Evolutionary conservation across 805 yeast species (phyloP).

Genomic region (Vanderwaltozyma yarrowii): DNA sequence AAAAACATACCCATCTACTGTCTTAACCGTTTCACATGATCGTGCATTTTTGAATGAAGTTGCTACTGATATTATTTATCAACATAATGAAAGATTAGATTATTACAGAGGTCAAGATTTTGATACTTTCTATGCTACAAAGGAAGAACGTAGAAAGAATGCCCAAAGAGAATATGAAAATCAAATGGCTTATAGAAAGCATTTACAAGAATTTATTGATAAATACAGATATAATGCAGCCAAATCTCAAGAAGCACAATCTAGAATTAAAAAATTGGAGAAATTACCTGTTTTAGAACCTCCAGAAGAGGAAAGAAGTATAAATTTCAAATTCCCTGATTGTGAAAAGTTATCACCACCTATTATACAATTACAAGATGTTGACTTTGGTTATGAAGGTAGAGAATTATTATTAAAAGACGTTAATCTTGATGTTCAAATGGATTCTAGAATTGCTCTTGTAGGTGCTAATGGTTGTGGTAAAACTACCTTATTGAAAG

Average conservation of each 20-base stretch:
- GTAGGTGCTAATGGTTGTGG: slow-evolving; percentile 99
- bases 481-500: slow-evolving; percentile 87
- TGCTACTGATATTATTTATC: slow-evolving; percentile 96
- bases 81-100: slow-evolving; percentile 93
- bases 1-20: slow-evolving; percentile 85
- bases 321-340: slow-evolving; percentile 88
- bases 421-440: slow-evolving; percentile 82
- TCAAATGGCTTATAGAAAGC: slow-evolving; percentile 93
- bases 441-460: slow-evolving; percentile 90
- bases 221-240: slow-evolving; percentile 97
- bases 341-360: slow-evolving; percentile 93
- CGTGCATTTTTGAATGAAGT: slow-evolving; percentile 95
- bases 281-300: slow-evolving; percentile 87
- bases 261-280: slow-evolving; percentile 93
- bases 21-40: slow-evolving; percentile 94
- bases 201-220: slow-evolving; percentile 89
- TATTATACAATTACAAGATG: slow-evolving; percentile 76
- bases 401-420: slow-evolving; percentile 53
- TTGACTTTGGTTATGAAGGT: slow-evolving; percentile 73
- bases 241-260: slow-evolving; percentile 94
- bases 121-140: slow-evolving; percentile 83
- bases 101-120: slow-evolving; percentile 92
- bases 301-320: slow-evolving; percentile 82
- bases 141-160: slow-evolving; percentile 90
- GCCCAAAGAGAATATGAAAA: slow-evolving; percentile 93